Conservation (phyloP, 2,329 filamentous ascomycete species). For the Pezicula radicicola region DNA sequence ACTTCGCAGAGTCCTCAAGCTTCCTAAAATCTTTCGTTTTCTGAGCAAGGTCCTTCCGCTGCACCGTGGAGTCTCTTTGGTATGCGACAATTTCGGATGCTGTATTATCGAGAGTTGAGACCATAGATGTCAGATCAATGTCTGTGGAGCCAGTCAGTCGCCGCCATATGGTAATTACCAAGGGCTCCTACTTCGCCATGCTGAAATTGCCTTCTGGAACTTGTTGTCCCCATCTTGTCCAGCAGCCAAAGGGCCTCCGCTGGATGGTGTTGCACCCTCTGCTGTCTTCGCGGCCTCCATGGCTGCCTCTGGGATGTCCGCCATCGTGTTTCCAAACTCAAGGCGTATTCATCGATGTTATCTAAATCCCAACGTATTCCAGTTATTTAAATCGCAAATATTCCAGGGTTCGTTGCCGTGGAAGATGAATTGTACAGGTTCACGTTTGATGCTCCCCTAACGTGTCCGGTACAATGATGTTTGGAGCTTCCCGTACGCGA, state of each 20-base stretch:
- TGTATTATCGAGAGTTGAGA: conserved; percentile 83
- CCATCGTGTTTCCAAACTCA: conserved; percentile 20
- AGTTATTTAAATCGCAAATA: conserved; percentile 8
- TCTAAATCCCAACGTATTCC: conserved; percentile 2
- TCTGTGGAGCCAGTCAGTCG: conserved; percentile 45
- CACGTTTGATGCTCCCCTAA: neutral
- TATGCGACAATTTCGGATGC: conserved; percentile 94
- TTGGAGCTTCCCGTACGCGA: no score
- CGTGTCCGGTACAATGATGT: neutral
- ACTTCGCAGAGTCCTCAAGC: conserved; percentile 81
- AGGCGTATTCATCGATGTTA: conserved; percentile 11
- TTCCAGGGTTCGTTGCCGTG: neutral
- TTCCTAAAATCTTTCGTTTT: conserved; percentile 99
- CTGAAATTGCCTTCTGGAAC: conserved; percentile 92
- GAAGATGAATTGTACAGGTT: neutral
- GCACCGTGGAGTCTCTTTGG: conserved; percentile 91
- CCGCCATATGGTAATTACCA: conserved; percentile 3
- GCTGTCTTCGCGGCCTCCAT: conserved; percentile 14
- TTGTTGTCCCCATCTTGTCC: conserved; percentile 70
- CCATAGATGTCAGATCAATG: conserved; percentile 80
- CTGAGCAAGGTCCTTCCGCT: conserved; percentile 95
- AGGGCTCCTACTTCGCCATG: conserved; percentile 77
- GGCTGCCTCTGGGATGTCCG: conserved; percentile 23
- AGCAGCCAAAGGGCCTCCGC: conserved; percentile 12
- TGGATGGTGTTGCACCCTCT: neutral